A percentile compares a stretch with the other conserved stretches of the same genome.
Conservation (phyloP, 208 protist genomes). For the Crithidia expoeki region DNA sequence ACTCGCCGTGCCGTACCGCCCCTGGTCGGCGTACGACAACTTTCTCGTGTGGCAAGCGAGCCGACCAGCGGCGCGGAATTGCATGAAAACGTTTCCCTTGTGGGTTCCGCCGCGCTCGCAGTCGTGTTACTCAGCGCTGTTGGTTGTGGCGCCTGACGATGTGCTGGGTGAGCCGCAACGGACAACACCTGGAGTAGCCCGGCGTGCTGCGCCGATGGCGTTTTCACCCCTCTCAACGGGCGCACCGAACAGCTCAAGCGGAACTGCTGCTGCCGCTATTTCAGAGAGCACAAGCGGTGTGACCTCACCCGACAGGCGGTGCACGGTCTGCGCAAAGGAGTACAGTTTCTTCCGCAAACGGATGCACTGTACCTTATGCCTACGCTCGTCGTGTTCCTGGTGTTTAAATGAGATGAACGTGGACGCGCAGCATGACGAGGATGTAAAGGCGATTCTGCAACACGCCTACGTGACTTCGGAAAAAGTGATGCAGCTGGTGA, state of each 20-base stretch:
- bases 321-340: conserved; percentile 64
- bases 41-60: conserved; percentile 42
- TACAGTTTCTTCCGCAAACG: conserved; percentile 81
- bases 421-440: conserved; percentile 34
- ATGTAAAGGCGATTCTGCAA: conserved; percentile 39
- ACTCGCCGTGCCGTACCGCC: conserved; percentile 62
- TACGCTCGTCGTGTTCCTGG: conserved; percentile 58
- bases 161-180: conserved; percentile 26
- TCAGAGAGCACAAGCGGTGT: conserved; percentile 1
- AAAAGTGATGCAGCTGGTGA: conserved; percentile 18
- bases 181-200: not conserved
- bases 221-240: conserved; percentile 14
- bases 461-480: conserved; percentile 33
- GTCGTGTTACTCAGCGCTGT: conserved; percentile 25
- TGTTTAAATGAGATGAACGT: conserved; percentile 66
- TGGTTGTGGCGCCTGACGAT: conserved; percentile 20
- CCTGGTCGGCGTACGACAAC: conserved; percentile 53
- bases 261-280: not conserved
- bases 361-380: conserved; percentile 62
- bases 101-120: conserved; percentile 29
- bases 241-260: not conserved
- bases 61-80: conserved; percentile 20
- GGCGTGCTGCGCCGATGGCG: not conserved
- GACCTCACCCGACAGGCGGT: conserved; percentile 29
- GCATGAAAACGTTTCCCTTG: conserved; percentile 14